Evolutionary conservation across 805 yeast species (phyloP), one percentile per base, ranked within the genome.

Genomic region (Sugiyamaella smithiae): DNA sequence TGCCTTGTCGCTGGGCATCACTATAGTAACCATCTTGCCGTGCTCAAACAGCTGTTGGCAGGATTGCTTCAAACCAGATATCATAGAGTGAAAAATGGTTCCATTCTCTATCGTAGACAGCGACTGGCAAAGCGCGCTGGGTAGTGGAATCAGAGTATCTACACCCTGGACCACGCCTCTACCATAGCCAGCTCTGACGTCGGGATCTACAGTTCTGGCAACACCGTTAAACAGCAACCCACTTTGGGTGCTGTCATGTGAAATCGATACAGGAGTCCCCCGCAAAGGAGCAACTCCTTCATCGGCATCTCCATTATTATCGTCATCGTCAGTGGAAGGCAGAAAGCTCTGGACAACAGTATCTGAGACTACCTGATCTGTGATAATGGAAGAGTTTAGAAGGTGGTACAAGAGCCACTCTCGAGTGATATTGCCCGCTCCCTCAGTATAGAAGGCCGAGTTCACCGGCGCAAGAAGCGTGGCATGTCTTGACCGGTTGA

Each of bases 381-480:
- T 56, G 5, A 55, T 43, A 4, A 66, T 45, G 0, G 75, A 64
- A 3, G 57, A 54, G 35, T 73, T 58, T 12, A 76, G 61, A 5
- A 69, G 51, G 57, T 76, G 63, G 35, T 60, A 60, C 14, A 60
- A 49, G 23, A 60, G 43, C 37, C 51, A 42, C 12, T 60, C 61
- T 19, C 46, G 35, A 22, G 63, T 57, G 42, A 59, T 41, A 17
- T 24, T 31, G 8, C 33, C 42, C 8, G 16, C 40, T n/a, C 48
- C 47, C 19, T 43, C 29, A 17, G 55, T 53, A 4, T 69, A 70
- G 63, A 85, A 86, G 0, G 96, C 96, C 55, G 83, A 81, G 61
- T 88, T 88, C 9, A 84, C 75, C 0, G 96, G 95, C 1, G 95
- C 95, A 35, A 85, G 62, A n/a, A 88, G 65, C 0, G 96, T 86